Percentiles rank a stretch among this genome's conserved stretches.
Evolutionary conservation across 129 eudicot genomes (phyloP).

Genomic region (Ambrosia trifida): DNA sequence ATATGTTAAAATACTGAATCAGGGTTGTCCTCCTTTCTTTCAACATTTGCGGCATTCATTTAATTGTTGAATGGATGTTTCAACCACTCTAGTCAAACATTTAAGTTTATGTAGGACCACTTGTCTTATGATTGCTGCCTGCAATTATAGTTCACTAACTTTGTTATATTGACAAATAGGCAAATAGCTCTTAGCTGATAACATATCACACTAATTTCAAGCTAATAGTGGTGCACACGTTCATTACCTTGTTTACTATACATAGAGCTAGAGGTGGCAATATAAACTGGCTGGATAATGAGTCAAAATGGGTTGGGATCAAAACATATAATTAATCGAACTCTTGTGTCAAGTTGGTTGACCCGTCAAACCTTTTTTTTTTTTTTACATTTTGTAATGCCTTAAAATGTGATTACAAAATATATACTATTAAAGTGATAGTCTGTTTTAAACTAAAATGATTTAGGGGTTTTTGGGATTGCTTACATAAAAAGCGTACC

Average conservation of each 20-base stretch:
- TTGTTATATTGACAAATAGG: neutral
- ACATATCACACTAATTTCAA: neutral
- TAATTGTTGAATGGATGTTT: neutral
- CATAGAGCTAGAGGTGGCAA: neutral
- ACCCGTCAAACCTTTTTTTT: neutral
- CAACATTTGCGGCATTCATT: neutral
- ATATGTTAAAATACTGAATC: neutral
- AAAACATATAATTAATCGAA: neutral
- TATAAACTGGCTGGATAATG: neutral
- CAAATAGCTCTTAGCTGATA: neutral
- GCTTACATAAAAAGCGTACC: neutral
- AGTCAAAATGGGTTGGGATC: constrained; percentile 4
- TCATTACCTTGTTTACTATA: constrained; percentile 6
- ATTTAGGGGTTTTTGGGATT: neutral
- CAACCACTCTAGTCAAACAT: neutral
- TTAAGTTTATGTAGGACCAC: neutral
- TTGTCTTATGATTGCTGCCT: neutral
- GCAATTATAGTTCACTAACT: neutral
- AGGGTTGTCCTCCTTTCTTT: neutral
- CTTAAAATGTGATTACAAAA: neutral
- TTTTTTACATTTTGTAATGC: neutral
- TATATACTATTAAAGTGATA: neutral
- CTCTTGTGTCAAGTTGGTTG: neutral
- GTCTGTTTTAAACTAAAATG: neutral
- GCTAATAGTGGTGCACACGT: neutral